Conservation (phyloP, 257 asterid genomes). For the Nicotiana noctiflora region DNA sequence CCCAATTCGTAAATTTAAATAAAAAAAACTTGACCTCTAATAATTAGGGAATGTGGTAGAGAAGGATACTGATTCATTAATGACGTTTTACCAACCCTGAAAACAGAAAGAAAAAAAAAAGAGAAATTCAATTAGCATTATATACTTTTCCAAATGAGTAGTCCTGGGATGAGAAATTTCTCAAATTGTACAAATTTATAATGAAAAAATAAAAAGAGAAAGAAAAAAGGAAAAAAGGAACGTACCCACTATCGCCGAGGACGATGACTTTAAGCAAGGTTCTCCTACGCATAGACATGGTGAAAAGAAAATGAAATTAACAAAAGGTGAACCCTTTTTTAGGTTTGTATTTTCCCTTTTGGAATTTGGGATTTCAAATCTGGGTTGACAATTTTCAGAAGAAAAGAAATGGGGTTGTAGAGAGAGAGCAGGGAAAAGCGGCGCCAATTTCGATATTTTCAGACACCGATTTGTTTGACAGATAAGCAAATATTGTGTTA, state of each 20-base stretch:
- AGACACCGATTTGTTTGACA: neutral
- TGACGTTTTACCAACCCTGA: slow-evolving; percentile 98
- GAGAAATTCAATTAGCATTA: neutral
- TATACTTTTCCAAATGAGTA: neutral
- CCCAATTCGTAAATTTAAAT: neutral
- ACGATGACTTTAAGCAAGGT: slow-evolving; percentile 95
- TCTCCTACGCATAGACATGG: slow-evolving; percentile 85
- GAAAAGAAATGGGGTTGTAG: neutral
- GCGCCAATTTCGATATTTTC: slow-evolving; percentile 83
- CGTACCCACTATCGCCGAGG: slow-evolving; percentile 98
- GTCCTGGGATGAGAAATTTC: neutral
- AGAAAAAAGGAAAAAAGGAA: neutral
- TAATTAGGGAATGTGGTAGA: neutral
- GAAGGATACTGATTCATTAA: slow-evolving; percentile 97
- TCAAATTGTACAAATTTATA: neutral
- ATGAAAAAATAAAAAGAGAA: neutral
- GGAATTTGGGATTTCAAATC: slow-evolving; percentile 2
- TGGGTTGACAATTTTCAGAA: slow-evolving; percentile 6
- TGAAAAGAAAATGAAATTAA: slow-evolving; percentile 10
- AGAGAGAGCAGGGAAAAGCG: slow-evolving; percentile 33
- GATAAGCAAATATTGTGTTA: neutral
- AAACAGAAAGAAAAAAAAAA: slow-evolving; percentile 1
- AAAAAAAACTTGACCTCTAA: neutral
- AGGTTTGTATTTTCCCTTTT: neutral
- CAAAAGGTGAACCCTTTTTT: neutral